These are phyloP conservation scores for Lentinula guzmanii DNA, from an alignment of 768 basidiomycete species.

Conservation along the genomic window DNA sequence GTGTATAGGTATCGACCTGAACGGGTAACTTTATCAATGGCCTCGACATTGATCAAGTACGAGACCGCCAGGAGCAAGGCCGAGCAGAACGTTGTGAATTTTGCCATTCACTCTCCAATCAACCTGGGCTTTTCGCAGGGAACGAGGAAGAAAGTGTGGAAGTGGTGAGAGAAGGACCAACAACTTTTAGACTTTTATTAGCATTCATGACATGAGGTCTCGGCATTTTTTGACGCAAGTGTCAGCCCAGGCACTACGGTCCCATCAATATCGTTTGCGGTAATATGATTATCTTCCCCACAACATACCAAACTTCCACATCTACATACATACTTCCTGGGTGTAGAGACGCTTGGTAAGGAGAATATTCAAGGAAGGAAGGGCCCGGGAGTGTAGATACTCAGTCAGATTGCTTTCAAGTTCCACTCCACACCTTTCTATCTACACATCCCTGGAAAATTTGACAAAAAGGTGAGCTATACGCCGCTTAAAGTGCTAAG, in stretches of 20 bases:
- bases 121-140: too few relatives aligned
- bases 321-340: too few relatives aligned
- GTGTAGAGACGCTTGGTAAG: too few relatives aligned
- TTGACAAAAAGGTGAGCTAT: too few relatives aligned
- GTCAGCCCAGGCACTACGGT: not conserved
- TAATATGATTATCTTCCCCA: not conserved
- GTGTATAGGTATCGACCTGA: conserved; percentile 29
- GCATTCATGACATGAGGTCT: not conserved
- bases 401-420: too few relatives aligned
- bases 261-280: not conserved
- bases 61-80: conserved; percentile 33
- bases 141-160: not conserved
- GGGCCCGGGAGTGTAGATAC: too few relatives aligned
- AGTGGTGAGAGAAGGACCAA: not conserved
- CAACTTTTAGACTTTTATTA: not conserved
- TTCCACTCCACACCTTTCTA: too few relatives aligned
- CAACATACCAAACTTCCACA: too few relatives aligned
- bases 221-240: not conserved
- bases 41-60: conserved; percentile 45
- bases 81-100: not conserved
- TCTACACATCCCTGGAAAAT: too few relatives aligned
- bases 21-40: conserved; percentile 64
- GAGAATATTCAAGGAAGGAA: too few relatives aligned
- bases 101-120: not conserved
- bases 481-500: too few relatives aligned